A percentile compares a stretch with the other conserved stretches of the same genome.
These are phyloP conservation scores for Coemansia sp. DNA, from an alignment of 192 early-diverging fungal species.

Conservation along the genomic window DNA sequence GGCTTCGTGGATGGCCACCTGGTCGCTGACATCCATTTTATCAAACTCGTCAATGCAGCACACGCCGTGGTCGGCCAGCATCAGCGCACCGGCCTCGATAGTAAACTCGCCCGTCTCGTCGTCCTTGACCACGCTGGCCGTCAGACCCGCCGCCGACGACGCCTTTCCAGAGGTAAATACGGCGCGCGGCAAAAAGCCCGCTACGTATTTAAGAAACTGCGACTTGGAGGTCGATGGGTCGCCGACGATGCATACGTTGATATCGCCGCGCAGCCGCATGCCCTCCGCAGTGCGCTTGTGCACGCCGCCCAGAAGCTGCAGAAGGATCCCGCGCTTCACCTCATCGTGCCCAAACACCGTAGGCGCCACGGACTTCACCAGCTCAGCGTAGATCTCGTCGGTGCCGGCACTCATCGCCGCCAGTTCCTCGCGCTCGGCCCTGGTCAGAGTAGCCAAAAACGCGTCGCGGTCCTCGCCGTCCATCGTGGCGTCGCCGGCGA, in stretches of 20 bases:
- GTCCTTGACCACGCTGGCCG: slow-evolving; percentile 92
- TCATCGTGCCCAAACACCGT: slow-evolving; percentile 92
- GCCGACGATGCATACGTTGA: slow-evolving; percentile 96
- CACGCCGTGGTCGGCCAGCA: slow-evolving; percentile 98
- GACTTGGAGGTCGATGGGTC: slow-evolving; percentile 95
- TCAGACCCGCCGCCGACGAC: slow-evolving; percentile 93
- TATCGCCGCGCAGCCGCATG: slow-evolving; percentile 93
- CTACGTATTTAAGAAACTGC: slow-evolving; percentile 83
- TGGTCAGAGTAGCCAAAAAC: slow-evolving; percentile 65
- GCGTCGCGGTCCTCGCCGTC: slow-evolving; percentile 67
- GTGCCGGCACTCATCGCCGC: slow-evolving; percentile 65
- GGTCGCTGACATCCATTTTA: slow-evolving; percentile 95
- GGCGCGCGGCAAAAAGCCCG: slow-evolving; percentile 85
- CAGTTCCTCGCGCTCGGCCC: slow-evolving; percentile 77
- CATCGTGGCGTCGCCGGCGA: slow-evolving; percentile 61
- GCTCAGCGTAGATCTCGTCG: slow-evolving; percentile 68
- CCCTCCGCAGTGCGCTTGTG: slow-evolving; percentile 92
- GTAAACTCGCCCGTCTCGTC: slow-evolving; percentile 98
- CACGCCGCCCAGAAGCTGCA: slow-evolving; percentile 94
- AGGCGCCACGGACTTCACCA: slow-evolving; percentile 84
- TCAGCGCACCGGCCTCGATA: slow-evolving; percentile 95
- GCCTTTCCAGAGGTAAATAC: slow-evolving; percentile 97
- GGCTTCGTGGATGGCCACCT: slow-evolving; percentile 99
- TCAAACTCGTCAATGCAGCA: slow-evolving; percentile 80
- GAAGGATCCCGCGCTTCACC: slow-evolving; percentile 91